Conservation (phyloP, 495 filamentous ascomycete species). For the Talaromyces liani region DNA sequence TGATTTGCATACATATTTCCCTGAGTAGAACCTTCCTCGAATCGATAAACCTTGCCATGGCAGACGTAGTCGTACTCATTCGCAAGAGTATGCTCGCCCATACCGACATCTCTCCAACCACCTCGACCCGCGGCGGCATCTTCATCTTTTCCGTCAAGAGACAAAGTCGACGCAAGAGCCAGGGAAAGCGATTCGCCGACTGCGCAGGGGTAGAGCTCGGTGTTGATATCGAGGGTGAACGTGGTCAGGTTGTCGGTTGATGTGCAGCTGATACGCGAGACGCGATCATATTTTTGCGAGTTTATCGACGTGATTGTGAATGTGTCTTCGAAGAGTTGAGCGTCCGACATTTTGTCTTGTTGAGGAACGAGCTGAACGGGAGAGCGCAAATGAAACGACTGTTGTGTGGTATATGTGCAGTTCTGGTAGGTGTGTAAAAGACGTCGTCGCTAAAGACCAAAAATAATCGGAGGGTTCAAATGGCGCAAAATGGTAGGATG, state of each 20-base stretch:
- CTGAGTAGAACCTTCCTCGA: constrained; percentile 75
- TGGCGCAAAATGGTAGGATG: not conserved
- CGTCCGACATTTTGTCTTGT: constrained; percentile 55
- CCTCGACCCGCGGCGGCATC: constrained; percentile 46
- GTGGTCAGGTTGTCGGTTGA: constrained; percentile 62
- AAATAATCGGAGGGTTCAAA: not conserved
- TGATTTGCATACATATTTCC: constrained; percentile 68
- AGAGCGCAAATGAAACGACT: not conserved
- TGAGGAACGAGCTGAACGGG: not conserved
- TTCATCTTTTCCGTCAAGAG: constrained; percentile 71
- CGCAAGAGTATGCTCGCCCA: constrained; percentile 70
- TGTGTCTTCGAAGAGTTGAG: constrained; percentile 84
- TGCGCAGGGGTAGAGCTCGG: constrained; percentile 73
- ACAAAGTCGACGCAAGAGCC: constrained; percentile 74
- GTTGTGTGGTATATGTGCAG: constrained; percentile 1
- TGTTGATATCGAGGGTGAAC: constrained; percentile 89
- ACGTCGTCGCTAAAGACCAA: not conserved
- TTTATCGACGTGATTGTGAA: constrained; percentile 76
- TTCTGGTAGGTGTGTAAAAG: not conserved
- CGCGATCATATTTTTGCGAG: constrained; percentile 87
- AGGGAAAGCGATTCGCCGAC: constrained; percentile 68
- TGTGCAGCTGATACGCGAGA: constrained; percentile 68
- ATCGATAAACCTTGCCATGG: constrained; percentile 95
- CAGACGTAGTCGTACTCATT: constrained; percentile 97
- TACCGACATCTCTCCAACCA: constrained; percentile 72